phyloP scores from a whole-genome alignment of 2,329 filamentous ascomycete species.

The Aspergillus arachidicola region DNA sequence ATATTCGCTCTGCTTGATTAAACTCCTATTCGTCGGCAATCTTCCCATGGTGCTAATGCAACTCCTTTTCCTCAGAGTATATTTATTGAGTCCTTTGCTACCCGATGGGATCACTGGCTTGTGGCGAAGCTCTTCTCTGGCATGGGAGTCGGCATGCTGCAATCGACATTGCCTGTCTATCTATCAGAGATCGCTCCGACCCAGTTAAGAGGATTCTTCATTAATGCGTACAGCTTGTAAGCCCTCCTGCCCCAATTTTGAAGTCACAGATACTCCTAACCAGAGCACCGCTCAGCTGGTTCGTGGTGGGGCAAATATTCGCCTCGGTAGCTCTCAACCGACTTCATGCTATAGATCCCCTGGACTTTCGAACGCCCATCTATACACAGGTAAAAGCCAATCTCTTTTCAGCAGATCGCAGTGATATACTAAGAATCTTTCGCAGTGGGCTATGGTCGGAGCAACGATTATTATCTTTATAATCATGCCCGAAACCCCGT shows the following conservation, averaged over 20 bases:
- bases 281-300: conserved; percentile 37
- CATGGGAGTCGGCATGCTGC: conserved; percentile 48
- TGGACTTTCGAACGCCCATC: conserved; percentile 44
- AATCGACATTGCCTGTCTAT: conserved; percentile 47
- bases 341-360: conserved; percentile 33
- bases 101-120: conserved; percentile 46
- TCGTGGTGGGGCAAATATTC: conserved; percentile 47
- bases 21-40: not conserved
- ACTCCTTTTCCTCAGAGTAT: conserved; percentile 29
- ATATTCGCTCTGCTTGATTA: not conserved
- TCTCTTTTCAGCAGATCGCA: not conserved
- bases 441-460: conserved; percentile 49
- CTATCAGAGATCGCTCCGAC: conserved; percentile 47
- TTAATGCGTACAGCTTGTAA: conserved; percentile 46
- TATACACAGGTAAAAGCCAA: conserved; percentile 42
- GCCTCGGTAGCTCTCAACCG: conserved; percentile 46
- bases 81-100: conserved; percentile 41
- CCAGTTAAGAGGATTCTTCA: conserved; percentile 42
- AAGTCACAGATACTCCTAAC: not conserved
- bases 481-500: conserved; percentile 12
- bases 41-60: not conserved
- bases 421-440: not conserved
- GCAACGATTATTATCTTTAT: conserved; percentile 24
- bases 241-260: conserved; percentile 7
- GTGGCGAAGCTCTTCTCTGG: conserved; percentile 39